phyloP scores from a whole-genome alignment of 2,329 filamentous ascomycete genomes.

The Colletotrichum tamarilloi region DNA sequence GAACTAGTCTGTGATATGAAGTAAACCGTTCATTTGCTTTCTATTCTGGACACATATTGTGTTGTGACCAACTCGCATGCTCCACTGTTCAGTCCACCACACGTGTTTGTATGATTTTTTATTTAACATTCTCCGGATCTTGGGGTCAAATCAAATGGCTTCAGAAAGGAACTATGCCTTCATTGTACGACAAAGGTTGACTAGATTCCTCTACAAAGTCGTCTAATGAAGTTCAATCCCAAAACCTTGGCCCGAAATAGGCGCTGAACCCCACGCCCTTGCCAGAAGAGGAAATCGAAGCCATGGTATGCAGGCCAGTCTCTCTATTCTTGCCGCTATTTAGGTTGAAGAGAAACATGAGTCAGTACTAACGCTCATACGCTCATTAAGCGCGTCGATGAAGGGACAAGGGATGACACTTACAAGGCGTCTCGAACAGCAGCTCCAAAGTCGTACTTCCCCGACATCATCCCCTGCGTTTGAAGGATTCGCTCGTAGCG shows the following conservation, averaged over 20 bases:
- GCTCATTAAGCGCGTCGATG: no score
- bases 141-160: no score
- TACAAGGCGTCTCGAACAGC: slow-evolving; percentile 16
- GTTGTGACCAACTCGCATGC: no score
- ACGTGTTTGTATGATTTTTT: no score
- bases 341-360: neutral
- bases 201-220: neutral
- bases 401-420: neutral
- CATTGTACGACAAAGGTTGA: neutral
- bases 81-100: no score
- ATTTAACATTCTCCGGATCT: neutral
- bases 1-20: neutral
- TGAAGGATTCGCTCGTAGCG: slow-evolving; percentile 9
- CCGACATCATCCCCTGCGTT: slow-evolving; percentile 7
- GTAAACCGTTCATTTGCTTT: no score
- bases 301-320: slow-evolving; percentile 11
- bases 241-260: slow-evolving; percentile 25
- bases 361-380: neutral
- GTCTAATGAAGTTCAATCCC: neutral
- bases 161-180: neutral
- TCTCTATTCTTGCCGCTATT: neutral
- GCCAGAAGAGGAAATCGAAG: slow-evolving; percentile 6
- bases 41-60: neutral
- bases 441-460: slow-evolving; percentile 1
- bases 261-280: slow-evolving; percentile 11